Conservation (phyloP, 2,329 filamentous ascomycete species). For the Colletotrichum agaves region DNA sequence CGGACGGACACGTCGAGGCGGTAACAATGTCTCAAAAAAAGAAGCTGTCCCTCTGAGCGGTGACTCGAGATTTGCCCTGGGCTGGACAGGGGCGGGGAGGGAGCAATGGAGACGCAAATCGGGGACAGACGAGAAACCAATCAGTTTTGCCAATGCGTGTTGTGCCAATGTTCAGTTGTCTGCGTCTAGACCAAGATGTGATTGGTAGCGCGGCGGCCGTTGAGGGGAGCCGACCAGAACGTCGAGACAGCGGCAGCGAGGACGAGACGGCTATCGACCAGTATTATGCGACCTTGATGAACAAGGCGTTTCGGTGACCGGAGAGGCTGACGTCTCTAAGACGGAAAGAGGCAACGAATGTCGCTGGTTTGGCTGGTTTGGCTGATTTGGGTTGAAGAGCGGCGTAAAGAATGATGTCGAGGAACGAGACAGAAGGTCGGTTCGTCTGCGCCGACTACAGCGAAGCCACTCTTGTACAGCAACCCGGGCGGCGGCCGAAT, state of each 20-base stretch:
- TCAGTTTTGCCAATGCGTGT: slow-evolving; percentile 12
- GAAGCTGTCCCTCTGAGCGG: slow-evolving; percentile 28
- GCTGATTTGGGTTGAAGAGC: not conserved
- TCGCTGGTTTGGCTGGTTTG: not conserved
- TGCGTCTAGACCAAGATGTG: slow-evolving; percentile 22
- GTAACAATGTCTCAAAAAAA: slow-evolving; percentile 37
- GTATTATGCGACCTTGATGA: slow-evolving; percentile 31
- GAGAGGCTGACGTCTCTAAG: not conserved
- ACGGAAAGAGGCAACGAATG: slow-evolving; percentile 10
- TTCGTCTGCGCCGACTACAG: slow-evolving; percentile 17
- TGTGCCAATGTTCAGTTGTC: slow-evolving; percentile 19
- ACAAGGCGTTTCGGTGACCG: slow-evolving; percentile 6
- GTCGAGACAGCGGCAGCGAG: not conserved
- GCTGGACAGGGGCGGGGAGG: slow-evolving; percentile 13
- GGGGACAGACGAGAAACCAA: slow-evolving; percentile 24
- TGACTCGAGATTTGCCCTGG: slow-evolving; percentile 31
- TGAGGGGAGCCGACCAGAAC: slow-evolving; percentile 3
- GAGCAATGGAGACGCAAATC: slow-evolving; percentile 23
- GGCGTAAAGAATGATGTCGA: not conserved
- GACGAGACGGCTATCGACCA: slow-evolving; percentile 13
- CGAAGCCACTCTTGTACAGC: not conserved
- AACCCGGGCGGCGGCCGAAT: not conserved
- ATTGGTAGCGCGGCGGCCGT: slow-evolving; percentile 16
- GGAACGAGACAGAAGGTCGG: slow-evolving; percentile 2
- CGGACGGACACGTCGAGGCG: slow-evolving; percentile 32